Evolutionary conservation across 176 grass and related monocot species (phyloP), one percentile per base, ranked within the genome.

Genomic region (Thinopyrum elongatum): DNA sequence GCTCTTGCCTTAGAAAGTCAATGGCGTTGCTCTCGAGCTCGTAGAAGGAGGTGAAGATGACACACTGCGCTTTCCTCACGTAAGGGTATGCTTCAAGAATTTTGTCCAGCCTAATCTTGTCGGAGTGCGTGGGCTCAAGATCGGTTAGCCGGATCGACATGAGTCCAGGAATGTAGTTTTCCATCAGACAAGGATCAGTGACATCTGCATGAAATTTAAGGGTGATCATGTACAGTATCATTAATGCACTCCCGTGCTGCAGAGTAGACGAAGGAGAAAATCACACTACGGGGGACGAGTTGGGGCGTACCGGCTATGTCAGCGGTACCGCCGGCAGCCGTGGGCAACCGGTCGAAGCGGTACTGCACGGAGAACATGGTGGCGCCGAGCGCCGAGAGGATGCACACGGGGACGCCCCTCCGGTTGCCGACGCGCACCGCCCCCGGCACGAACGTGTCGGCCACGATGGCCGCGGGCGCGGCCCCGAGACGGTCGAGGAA

Each of bases 31-130:
- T 59, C 73, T 93, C 88, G 1, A 93, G 77, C 76, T 88, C 70
- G 26, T 88, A 82, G 62, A 86, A 82, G 30, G 88, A 88, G 85
- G 85, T 93, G 77, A 93, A 69, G 65, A 93, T 78, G 78, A 93
- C 42, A 70, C 82, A 88, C 11, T 88, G 85, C 76, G 85, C 84
- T 80, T 85, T 72, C 71, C 84, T 78, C 65, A 88, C 78, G 3
- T 49, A 42, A 2, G 83, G 58, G 86, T 86, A 31, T 15, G 71
- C 70, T 85, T 91, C 64, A 0, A 85, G 36, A 30, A 77, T 15
- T 28, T 29, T 47, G 8, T 29, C 23, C 8, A 80, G 3, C 10
- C 53, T 23, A 0, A 2, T 3, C 53, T 59, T 44, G 19, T 71
- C 3, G 36, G 77, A 28, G 35, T 85, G 31, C 0, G 57, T 8